phyloP scores from a whole-genome alignment of 768 basidiomycete species.

The Hygrophoropsis aurantiaca region DNA sequence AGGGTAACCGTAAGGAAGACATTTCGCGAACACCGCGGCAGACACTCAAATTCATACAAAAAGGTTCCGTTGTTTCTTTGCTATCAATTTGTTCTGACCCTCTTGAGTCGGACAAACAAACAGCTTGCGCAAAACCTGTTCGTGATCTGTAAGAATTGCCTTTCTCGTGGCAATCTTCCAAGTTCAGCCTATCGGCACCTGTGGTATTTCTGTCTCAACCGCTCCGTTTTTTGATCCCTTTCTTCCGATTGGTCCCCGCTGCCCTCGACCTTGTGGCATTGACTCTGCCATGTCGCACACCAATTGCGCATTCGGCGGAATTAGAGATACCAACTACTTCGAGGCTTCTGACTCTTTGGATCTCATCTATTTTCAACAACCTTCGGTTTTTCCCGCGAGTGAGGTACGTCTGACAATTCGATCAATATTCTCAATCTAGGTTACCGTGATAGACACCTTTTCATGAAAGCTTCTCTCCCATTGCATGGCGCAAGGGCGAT shows the following conservation, averaged over 20 bases:
- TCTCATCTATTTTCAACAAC: conserved; percentile 34
- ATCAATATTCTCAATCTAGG: conserved; percentile 18
- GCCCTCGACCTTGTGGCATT: conserved; percentile 40
- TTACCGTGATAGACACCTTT: conserved; percentile 17
- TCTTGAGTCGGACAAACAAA: conserved; percentile 28
- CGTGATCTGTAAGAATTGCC: conserved; percentile 21
- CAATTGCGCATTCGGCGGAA: too few relatives aligned
- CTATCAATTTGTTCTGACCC: conserved; percentile 25
- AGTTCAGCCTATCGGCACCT: conserved; percentile 40
- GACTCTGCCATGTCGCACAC: conserved; percentile 24
- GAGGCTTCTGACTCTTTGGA: conserved; percentile 50
- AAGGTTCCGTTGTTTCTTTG: conserved; percentile 25
- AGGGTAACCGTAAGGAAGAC: conserved; percentile 15
- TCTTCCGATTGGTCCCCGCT: conserved; percentile 50
- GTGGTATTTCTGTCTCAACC: conserved; percentile 40
- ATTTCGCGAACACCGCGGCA: conserved; percentile 29
- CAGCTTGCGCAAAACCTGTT: conserved; percentile 16
- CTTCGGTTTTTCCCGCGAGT: conserved; percentile 27
- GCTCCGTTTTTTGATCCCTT: conserved; percentile 42
- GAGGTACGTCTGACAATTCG: conserved; percentile 33
- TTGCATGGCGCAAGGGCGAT: conserved; percentile 5
- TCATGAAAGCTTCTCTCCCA: conserved; percentile 9
- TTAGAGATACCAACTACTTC: conserved; percentile 23
- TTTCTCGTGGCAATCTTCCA: conserved; percentile 31
- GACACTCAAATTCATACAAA: conserved; percentile 25